A percentile compares a stretch with the other conserved stretches of the same genome.
Evolutionary conservation across 192 early-diverging fungal species (phyloP).

Genomic region (Phycomyces nitens): DNA sequence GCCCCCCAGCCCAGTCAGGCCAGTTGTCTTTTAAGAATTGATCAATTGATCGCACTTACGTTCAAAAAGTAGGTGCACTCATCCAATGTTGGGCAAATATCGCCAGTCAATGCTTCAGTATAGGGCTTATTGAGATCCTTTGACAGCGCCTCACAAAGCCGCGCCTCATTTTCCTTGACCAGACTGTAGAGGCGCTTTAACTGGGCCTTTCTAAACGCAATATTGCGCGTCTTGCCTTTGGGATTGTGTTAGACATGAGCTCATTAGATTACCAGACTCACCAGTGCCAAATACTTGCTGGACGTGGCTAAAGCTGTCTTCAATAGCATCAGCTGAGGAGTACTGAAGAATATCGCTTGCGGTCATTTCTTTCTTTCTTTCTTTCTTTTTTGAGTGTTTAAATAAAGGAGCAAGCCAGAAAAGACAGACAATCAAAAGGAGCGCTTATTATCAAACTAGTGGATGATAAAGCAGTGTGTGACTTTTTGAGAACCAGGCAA

Average conservation of each 20-base stretch:
- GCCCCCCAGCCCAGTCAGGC: too few relatives aligned
- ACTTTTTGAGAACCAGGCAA: too few relatives aligned
- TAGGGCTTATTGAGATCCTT: conserved; percentile 57
- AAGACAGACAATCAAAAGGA: too few relatives aligned
- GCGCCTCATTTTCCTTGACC: conserved; percentile 56
- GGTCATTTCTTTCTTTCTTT: not conserved
- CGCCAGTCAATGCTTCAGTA: conserved; percentile 51
- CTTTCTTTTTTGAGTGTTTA: not conserved
- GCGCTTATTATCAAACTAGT: too few relatives aligned
- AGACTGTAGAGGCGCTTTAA: conserved; percentile 57
- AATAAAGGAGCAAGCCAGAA: not conserved
- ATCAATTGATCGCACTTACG: conserved; percentile 2
- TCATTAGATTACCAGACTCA: conserved; percentile 24
- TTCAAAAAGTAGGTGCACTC: conserved; percentile 41
- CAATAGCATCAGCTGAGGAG: conserved; percentile 42
- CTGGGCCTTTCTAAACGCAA: conserved; percentile 57
- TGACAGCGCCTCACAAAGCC: conserved; percentile 48
- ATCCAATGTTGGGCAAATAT: conserved; percentile 48
- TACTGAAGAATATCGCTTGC: conserved; percentile 26
- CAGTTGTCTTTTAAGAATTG: too few relatives aligned
- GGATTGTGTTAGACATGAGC: not conserved
- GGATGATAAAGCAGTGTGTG: too few relatives aligned
- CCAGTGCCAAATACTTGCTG: conserved; percentile 42
- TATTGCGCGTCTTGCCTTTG: conserved; percentile 41
- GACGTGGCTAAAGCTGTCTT: conserved; percentile 38